Conservation (phyloP, 371 early-diverging fungal species). For the Apophysomyces ossiformis region DNA sequence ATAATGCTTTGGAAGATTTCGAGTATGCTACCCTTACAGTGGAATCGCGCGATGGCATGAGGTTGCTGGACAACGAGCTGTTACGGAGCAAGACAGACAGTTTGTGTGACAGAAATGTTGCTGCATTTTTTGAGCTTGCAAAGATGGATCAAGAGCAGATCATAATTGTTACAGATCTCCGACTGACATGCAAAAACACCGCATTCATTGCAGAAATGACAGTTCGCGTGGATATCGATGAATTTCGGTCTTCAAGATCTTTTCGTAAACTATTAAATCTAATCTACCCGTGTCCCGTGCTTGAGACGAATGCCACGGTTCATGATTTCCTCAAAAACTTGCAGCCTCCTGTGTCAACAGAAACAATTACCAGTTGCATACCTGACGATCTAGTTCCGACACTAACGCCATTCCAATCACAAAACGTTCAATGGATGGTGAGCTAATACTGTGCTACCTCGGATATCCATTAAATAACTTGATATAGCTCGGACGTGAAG, state of each 20-base stretch:
- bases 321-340: constrained; percentile 31
- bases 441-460: not conserved
- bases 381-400: constrained; percentile 21
- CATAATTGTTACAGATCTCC: not conserved
- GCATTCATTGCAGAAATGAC: not conserved
- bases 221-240: constrained; percentile 1
- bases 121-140: not conserved
- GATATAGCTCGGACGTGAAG: constrained; percentile 25
- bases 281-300: not conserved
- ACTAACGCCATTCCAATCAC: constrained; percentile 42
- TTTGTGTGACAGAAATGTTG: not conserved
- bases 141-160: not conserved
- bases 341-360: constrained; percentile 30
- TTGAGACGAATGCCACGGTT: constrained; percentile 11
- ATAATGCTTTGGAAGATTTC: not conserved
- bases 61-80: not conserved
- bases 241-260: not conserved
- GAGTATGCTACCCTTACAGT: not conserved
- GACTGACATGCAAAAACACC: not conserved
- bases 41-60: not conserved
- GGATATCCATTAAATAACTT: not conserved
- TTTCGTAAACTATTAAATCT: not conserved
- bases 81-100: not conserved
- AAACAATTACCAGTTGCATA: constrained; percentile 11
- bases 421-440: constrained; percentile 50